Evolutionary conservation across 306 rosid genomes (phyloP).

Genomic region (Begonia fuchsioides): DNA sequence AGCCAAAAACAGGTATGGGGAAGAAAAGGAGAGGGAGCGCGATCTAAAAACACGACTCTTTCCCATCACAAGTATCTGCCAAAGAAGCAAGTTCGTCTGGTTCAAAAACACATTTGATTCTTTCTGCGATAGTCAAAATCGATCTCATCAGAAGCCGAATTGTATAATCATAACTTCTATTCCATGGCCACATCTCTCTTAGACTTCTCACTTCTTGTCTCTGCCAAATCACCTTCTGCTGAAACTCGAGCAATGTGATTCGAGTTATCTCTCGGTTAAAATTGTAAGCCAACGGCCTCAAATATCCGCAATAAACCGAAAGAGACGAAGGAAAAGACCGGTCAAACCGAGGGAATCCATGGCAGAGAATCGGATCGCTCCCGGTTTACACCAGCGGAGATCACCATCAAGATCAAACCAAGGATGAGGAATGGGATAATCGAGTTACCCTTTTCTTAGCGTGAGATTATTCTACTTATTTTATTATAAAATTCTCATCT

Average conservation of each 20-base stretch:
- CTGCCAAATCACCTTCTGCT: slow-evolving; percentile 48
- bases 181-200: slow-evolving; percentile 59
- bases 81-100: slow-evolving; percentile 13
- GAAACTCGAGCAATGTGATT: slow-evolving; percentile 30
- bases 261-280: slow-evolving; percentile 9
- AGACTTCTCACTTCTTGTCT: slow-evolving; percentile 44
- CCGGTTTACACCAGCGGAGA: background rate
- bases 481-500: too few relatives aligned
- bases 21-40: slow-evolving; percentile 26
- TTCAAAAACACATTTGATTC: slow-evolving; percentile 50
- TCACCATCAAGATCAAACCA: background rate
- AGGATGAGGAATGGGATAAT: too few relatives aligned
- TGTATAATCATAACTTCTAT: slow-evolving; percentile 48
- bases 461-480: too few relatives aligned
- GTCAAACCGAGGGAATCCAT: background rate
- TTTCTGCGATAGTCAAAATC: slow-evolving; percentile 51
- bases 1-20: slow-evolving; percentile 12
- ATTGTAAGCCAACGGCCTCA: background rate
- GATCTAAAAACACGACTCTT: slow-evolving; percentile 13
- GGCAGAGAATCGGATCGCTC: background rate
- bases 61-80: slow-evolving; percentile 7
- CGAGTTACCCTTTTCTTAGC: too few relatives aligned
- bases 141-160: slow-evolving; percentile 71
- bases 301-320: background rate
- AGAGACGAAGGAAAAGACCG: background rate